A percentile compares a stretch with the other conserved stretches of the same genome.
Conservation (phyloP, 495 filamentous ascomycete species). For the Xylaria palmicola region DNA sequence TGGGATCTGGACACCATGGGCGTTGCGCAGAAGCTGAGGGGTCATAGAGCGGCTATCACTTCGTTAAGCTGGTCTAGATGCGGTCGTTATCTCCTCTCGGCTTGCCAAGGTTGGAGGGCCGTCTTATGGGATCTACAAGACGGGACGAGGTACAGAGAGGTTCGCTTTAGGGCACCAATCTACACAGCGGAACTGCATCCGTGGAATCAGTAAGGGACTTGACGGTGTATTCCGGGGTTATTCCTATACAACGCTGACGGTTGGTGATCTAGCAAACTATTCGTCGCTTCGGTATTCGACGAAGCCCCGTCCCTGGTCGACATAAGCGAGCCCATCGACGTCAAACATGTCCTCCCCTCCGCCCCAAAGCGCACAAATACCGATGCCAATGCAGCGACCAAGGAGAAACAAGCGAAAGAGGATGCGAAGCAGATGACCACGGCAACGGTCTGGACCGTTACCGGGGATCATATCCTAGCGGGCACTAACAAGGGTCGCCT, state of each 20-base stretch:
- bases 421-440: slow-evolving; percentile 94
- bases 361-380: slow-evolving; percentile 70
- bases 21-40: slow-evolving; percentile 86
- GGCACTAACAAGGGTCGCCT: slow-evolving; percentile 94
- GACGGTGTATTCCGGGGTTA: not conserved
- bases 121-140: slow-evolving; percentile 91
- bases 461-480: slow-evolving; percentile 82
- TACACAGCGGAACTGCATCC: slow-evolving; percentile 96
- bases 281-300: slow-evolving; percentile 88
- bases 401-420: slow-evolving; percentile 82
- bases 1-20: slow-evolving; percentile 98
- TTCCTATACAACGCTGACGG: not conserved
- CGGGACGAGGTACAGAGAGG: slow-evolving; percentile 54
- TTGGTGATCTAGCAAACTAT: slow-evolving; percentile 60
- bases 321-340: slow-evolving; percentile 59
- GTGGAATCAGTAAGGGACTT: slow-evolving; percentile 70
- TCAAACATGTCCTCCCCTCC: slow-evolving; percentile 76
- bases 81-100: slow-evolving; percentile 88
- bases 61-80: slow-evolving; percentile 91
- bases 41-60: slow-evolving; percentile 87
- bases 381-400: slow-evolving; percentile 59
- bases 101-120: slow-evolving; percentile 93
- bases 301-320: slow-evolving; percentile 88
- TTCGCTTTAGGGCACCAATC: slow-evolving; percentile 86
- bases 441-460: slow-evolving; percentile 78